Percentiles rank a stretch among this genome's conserved stretches.
Conservation (phyloP, 83 land plant species). For the Diphasiastrum complanatum region DNA sequence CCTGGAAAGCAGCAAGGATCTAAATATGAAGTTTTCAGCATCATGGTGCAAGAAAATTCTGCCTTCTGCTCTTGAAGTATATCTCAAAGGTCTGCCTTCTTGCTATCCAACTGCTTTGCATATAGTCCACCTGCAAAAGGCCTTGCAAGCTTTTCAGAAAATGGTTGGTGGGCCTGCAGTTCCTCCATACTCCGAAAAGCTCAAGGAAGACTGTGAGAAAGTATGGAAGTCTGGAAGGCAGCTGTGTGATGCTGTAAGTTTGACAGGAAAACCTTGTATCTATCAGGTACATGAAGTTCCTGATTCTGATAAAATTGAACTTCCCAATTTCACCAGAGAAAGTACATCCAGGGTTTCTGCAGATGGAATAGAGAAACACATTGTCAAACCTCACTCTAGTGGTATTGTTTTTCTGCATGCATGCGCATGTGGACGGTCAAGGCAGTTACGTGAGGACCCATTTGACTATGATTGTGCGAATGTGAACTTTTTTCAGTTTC, state of each 20-base stretch:
- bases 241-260: slow-evolving; percentile 91
- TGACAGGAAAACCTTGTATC: slow-evolving; percentile 86
- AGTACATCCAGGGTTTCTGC: not conserved
- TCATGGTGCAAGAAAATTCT: slow-evolving; percentile 78
- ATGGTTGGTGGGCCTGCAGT: slow-evolving; percentile 96
- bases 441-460: slow-evolving; percentile 69
- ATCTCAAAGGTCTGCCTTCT: slow-evolving; percentile 71
- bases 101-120: slow-evolving; percentile 82
- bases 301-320: too few relatives aligned
- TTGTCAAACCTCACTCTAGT: slow-evolving; percentile 68
- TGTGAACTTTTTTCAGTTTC: slow-evolving; percentile 42
- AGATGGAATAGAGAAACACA: not conserved
- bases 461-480: slow-evolving; percentile 89
- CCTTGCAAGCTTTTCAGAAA: slow-evolving; percentile 51
- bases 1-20: slow-evolving; percentile 55
- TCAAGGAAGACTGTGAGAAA: slow-evolving; percentile 72
- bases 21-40: slow-evolving; percentile 74
- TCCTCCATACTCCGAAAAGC: slow-evolving; percentile 42
- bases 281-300: slow-evolving; percentile 54
- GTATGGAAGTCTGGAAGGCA: slow-evolving; percentile 90
- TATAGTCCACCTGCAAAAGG: slow-evolving; percentile 63
- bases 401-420: slow-evolving; percentile 92
- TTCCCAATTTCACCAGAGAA: not conserved
- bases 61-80: slow-evolving; percentile 76
- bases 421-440: slow-evolving; percentile 93